Base-by-base conservation (phyloP, 2,329 filamentous ascomycete species). In the Hypomyces perniciosus region DNA sequence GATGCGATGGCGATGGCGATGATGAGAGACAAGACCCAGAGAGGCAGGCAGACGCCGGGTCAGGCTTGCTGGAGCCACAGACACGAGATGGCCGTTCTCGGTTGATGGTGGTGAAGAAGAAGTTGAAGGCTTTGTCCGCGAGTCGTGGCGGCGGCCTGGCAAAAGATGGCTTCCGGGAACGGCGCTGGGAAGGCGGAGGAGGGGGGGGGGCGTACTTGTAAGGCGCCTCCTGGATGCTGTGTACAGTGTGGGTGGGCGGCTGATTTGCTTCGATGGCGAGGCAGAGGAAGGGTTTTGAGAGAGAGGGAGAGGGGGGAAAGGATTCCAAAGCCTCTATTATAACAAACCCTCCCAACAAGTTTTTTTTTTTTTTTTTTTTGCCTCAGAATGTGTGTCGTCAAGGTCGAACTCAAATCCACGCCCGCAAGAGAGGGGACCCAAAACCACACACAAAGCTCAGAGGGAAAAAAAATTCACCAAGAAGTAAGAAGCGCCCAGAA, bases 161-260 rank as follows among this genome's bases (percentile, higher is more conserved):
- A 30, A 40, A 34, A 50, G 42, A 50, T 44, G 48, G 43, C 39
- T 50, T 50, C 48, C 48, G 41, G 41, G 48, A 45, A 44, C 48
- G 41, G 41, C 42, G 43, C 38, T 31, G 28, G 43, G 13, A 9
- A 27, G 9, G 8, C n/a, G 4, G 33, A 39, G 26, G 38, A 33
- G 46, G 40, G 28, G 30, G 35, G 28, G 41, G 42, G 48, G 48
- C 41, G 48, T 50, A 43, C 28, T 30, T 33, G 41, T 29, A 35
- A 47, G 20, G 31, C 13, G n/a, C 29, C 29, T 47, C 37, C 35
- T 28, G 26, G 20, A 27, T 20, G 13, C 29, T 37, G 10, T 40
- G 35, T 28, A 44, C 12, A 20, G 20, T 20, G 20, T 20, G 20
- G 20, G 20, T 20, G 20, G 20, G 20, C 20, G 20, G 20, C 20